Evolutionary conservation across 768 basidiomycete species (phyloP).

Genomic region (Boletus huronensis): DNA sequence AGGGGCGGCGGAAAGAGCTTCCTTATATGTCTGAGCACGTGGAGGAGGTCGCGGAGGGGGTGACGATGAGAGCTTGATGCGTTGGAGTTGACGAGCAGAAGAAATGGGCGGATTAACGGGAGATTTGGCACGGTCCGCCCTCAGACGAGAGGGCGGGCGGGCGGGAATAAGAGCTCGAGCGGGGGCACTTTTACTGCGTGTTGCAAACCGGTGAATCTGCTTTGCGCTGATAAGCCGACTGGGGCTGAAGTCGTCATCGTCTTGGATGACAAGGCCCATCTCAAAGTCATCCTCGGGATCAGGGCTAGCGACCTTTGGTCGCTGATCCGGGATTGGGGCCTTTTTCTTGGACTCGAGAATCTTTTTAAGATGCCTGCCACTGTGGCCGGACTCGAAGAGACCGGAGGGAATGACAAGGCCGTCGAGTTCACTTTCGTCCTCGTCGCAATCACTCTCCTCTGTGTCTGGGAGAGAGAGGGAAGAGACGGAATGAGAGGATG

Average conservation of each 20-base stretch:
- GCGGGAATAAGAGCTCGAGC: conserved; percentile 44
- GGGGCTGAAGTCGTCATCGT: conserved; percentile 79
- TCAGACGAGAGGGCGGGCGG: conserved; percentile 63
- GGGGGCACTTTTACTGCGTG: conserved; percentile 61
- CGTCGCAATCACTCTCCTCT: conserved; percentile 65
- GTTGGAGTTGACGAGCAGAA: conserved; percentile 66
- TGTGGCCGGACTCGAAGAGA: conserved; percentile 69
- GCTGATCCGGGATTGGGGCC: conserved; percentile 51
- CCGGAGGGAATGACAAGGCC: conserved; percentile 75
- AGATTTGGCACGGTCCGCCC: conserved; percentile 66
- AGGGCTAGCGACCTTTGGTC: conserved; percentile 49
- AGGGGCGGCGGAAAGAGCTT: conserved; percentile 48
- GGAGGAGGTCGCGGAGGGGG: conserved; percentile 52
- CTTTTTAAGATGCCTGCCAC: conserved; percentile 47
- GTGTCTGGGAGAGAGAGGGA: conserved; percentile 64
- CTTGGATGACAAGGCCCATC: conserved; percentile 77
- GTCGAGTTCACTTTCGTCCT: conserved; percentile 73
- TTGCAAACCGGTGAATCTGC: conserved; percentile 41
- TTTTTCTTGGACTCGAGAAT: conserved; percentile 55
- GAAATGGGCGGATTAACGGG: conserved; percentile 66
- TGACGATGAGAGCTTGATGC: conserved; percentile 64
- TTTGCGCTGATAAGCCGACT: conserved; percentile 59
- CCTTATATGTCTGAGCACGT: conserved; percentile 60
- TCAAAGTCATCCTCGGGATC: conserved; percentile 86
- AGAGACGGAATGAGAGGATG: conserved; percentile 68